phyloP scores from a whole-genome alignment of 2,329 filamentous ascomycete genomes.

The Colletotrichum lindemuthianum region DNA sequence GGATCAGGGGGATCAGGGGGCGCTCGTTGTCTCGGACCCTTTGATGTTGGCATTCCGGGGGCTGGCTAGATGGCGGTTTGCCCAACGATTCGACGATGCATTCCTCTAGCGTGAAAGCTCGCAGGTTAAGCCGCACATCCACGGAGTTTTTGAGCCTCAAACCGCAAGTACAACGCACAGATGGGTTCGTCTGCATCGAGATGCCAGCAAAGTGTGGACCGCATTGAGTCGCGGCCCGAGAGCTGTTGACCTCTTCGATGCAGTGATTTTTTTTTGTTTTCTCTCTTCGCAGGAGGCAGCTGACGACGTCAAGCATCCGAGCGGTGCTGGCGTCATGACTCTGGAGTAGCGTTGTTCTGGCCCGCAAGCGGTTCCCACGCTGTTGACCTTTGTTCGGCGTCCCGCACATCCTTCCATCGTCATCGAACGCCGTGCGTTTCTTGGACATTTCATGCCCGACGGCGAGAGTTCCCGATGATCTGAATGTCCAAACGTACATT shows the following conservation, averaged over 20 bases:
- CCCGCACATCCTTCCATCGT: slow-evolving; percentile 11
- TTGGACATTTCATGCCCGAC: not conserved
- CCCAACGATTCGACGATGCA: too few relatives aligned
- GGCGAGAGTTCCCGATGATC: not conserved
- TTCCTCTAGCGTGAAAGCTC: not conserved
- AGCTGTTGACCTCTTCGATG: too few relatives aligned
- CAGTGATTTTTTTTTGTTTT: slow-evolving; percentile 1
- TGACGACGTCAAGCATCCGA: slow-evolving; percentile 2
- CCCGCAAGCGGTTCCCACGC: slow-evolving; percentile 24
- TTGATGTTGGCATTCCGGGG: too few relatives aligned
- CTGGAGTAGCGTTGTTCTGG: slow-evolving; percentile 3
- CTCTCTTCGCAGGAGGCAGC: not conserved
- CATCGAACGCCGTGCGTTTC: slow-evolving; percentile 22
- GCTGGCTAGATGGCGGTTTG: too few relatives aligned
- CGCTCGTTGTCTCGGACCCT: too few relatives aligned
- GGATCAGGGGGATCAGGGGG: not conserved
- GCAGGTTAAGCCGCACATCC: not conserved
- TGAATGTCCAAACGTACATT: not conserved
- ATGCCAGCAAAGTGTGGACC: not conserved
- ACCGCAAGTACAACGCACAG: slow-evolving; percentile 1
- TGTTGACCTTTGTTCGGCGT: slow-evolving; percentile 14
- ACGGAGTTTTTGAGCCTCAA: not conserved
- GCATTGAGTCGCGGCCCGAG: slow-evolving; percentile 13
- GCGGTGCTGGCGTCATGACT: slow-evolving; percentile 3
- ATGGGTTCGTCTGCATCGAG: slow-evolving; percentile 26